Evolutionary conservation across 1,284 basidiomycete genomes (phyloP).

Genomic region (Farysia itapuensis): DNA sequence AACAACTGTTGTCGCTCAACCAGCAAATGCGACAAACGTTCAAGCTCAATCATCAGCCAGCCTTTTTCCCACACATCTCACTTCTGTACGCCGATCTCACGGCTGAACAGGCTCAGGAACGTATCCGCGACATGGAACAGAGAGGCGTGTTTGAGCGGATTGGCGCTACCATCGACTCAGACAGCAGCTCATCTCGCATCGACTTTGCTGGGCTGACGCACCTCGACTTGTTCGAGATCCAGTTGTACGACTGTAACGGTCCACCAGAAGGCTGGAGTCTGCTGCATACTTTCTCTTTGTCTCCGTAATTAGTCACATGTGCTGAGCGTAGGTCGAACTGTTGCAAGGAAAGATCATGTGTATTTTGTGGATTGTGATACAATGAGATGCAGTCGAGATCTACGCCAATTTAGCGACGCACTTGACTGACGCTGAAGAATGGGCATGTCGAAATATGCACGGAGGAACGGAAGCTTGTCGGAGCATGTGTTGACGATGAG

Average conservation of each 20-base stretch:
- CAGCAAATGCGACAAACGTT: not conserved
- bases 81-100: conserved; percentile 3
- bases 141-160: not conserved
- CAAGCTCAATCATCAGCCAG: not conserved
- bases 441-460: not conserved
- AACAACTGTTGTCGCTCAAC: not conserved
- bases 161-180: not conserved
- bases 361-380: too few species aligned
- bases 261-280: conserved; percentile 1
- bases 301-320: not conserved
- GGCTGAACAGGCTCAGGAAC: not conserved
- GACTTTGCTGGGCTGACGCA: not conserved
- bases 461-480: not conserved
- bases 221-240: not conserved
- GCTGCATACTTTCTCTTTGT: not conserved
- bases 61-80: conserved; percentile 8
- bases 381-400: too few species aligned
- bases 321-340: too few species aligned
- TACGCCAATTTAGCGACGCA: too few species aligned
- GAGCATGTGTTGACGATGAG: not conserved
- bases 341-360: too few species aligned
- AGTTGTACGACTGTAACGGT: conserved; percentile 7
- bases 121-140: conserved; percentile 1
- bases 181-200: too few species aligned
- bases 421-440: too few species aligned